phyloP scores from a whole-genome alignment of 116 monocot genomes.

The Dioscorea cayenensis region DNA sequence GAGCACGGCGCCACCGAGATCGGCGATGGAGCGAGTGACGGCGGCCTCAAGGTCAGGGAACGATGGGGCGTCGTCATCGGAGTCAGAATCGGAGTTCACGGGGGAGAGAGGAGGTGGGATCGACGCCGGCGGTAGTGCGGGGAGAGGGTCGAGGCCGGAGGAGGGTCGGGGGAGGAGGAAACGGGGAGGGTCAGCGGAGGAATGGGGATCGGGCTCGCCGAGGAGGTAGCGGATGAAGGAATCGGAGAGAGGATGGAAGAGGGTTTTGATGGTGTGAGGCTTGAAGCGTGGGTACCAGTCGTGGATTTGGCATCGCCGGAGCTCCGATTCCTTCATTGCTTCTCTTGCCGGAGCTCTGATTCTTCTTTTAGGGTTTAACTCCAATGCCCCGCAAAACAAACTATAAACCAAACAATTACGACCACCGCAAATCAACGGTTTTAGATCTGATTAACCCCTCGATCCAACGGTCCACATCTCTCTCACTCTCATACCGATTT shows the following conservation, averaged over 20 bases:
- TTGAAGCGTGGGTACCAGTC: constrained; percentile 70
- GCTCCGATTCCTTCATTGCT: no score
- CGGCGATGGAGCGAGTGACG: constrained; percentile 34
- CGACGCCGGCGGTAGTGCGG: constrained; percentile 27
- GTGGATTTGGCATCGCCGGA: constrained; percentile 53
- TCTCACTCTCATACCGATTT: background rate
- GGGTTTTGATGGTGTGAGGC: constrained; percentile 54
- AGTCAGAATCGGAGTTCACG: constrained; percentile 1
- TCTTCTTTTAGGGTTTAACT: no score
- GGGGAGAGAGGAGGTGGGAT: constrained; percentile 11
- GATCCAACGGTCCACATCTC: background rate
- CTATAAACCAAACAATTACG: background rate
- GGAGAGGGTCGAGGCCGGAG: constrained; percentile 46
- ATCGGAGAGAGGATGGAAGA: constrained; percentile 44
- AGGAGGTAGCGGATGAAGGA: constrained; percentile 22
- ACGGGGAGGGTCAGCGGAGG: constrained; percentile 2
- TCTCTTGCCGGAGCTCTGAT: no score
- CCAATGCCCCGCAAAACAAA: no score
- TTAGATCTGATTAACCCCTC: background rate
- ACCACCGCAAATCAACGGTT: background rate
- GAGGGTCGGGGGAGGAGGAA: constrained; percentile 49
- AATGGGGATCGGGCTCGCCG: constrained; percentile 3
- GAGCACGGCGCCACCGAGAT: constrained; percentile 60
- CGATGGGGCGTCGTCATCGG: constrained; percentile 16
- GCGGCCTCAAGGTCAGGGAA: constrained; percentile 57